Base-by-base conservation (phyloP, 148 eudicot species). In the Nepenthes mirabilis region DNA sequence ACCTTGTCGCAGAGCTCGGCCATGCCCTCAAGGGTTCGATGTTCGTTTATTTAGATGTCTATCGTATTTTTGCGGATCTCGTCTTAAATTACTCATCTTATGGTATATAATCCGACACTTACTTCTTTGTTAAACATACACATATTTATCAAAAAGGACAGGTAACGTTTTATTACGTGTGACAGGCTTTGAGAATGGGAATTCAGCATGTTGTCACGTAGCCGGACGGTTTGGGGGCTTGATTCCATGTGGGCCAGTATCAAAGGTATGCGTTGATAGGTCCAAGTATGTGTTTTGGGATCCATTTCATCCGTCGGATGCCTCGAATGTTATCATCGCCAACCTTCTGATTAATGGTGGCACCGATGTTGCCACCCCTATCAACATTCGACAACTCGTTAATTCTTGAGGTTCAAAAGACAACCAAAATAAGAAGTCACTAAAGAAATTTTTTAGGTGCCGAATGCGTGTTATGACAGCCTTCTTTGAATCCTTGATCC, bases 231-330 rank as follows among this genome's bases (percentile, higher is more conserved):
- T 56, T 55, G 95, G 97, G n/a, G 97, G 97, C 5, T 68, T 88
- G 55, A 60, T 91, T 11, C 96, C 97, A 2, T 88, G 94, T 69
- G 83, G 88, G 34, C 86, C 94, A 9, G 11, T 82, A 5, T 82
- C 91, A 0, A 65, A 64, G 47, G 64, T 80, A 6, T 91, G 98
- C 66, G 32, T 6, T 9, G 81, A 88, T 62, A 73, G 98, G 61
- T 73, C 87, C 9, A 91, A 86, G 66, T 91, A 71, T 51, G 80
- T 91, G 14, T 91, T 91, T 43, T 88, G 96, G 96, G 98, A 91
- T 67, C 80, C 98, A 10, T 91, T 69, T 36, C 98, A 91, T 75
- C 96, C 98, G 1, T 69, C 88, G 2, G 94, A 91, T 53, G 94
- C 98, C 47, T 61, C 95, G 56, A 88, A 91, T 61, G 36, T 58